A percentile compares a stretch with the other conserved stretches of the same genome.
These are phyloP conservation scores for Leptoxyphium fumago DNA, from an alignment of 2,329 filamentous ascomycete species.

Conservation along the genomic window DNA sequence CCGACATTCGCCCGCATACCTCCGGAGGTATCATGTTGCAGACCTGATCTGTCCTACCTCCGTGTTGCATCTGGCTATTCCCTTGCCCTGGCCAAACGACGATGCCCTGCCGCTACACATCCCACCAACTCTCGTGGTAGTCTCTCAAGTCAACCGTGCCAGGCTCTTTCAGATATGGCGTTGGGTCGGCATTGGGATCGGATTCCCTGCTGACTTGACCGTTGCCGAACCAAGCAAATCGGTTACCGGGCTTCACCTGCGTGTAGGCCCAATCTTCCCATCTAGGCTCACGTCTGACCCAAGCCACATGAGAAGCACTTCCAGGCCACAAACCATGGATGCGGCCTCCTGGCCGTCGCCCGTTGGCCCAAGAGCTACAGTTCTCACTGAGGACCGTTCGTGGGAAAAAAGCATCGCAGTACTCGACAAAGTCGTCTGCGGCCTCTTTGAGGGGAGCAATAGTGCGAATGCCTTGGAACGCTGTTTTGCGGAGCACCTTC, in stretches of 20 bases:
- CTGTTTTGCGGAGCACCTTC: conserved; percentile 49
- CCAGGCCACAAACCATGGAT: conserved; percentile 24
- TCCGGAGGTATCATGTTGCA: too few relatives aligned
- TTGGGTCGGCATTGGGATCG: conserved; percentile 31
- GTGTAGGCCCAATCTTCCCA: conserved; percentile 24
- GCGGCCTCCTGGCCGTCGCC: conserved; percentile 24
- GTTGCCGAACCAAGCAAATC: conserved; percentile 29
- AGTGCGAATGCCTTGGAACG: conserved; percentile 47
- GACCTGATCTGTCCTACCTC: too few relatives aligned
- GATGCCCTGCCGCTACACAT: neutral
- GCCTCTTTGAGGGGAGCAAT: conserved; percentile 42
- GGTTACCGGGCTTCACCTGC: conserved; percentile 20
- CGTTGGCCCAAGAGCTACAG: conserved; percentile 23
- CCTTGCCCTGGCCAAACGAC: too few relatives aligned
- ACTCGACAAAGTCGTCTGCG: conserved; percentile 24
- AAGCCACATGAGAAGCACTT: conserved; percentile 25
- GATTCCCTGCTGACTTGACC: conserved; percentile 31
- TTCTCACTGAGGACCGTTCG: conserved; percentile 23
- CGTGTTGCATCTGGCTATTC: too few relatives aligned
- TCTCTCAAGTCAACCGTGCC: neutral
- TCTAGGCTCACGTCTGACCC: conserved; percentile 25
- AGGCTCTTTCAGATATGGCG: conserved; percentile 23
- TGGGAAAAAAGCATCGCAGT: conserved; percentile 23
- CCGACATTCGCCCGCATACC: too few relatives aligned
- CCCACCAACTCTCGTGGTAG: neutral